Evolutionary conservation across 257 asterid genomes (phyloP).

Genomic region (Jacaranda mimosifolia): DNA sequence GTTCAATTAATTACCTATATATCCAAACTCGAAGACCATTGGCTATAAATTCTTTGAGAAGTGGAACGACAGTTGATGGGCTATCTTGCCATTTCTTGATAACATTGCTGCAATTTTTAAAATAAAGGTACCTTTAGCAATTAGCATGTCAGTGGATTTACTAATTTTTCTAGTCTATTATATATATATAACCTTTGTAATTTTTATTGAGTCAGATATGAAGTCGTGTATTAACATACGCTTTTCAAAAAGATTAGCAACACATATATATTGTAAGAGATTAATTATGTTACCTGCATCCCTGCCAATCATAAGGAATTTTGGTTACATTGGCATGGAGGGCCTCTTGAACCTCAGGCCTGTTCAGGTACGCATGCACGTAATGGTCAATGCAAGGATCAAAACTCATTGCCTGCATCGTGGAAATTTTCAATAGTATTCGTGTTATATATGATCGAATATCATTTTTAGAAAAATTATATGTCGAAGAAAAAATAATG

Average conservation of each 20-base stretch:
- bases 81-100: constrained; percentile 64
- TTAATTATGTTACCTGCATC: constrained; percentile 61
- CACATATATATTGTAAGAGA: no score
- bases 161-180: no score
- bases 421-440: not conserved
- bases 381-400: constrained; percentile 82
- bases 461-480: no score
- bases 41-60: constrained; percentile 59
- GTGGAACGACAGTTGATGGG: constrained; percentile 64
- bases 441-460: not conserved
- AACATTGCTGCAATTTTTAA: constrained; percentile 53
- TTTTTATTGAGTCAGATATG: no score
- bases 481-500: no score
- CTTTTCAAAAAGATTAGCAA: no score
- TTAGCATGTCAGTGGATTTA: not conserved
- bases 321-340: constrained; percentile 88
- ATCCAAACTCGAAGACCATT: constrained; percentile 78
- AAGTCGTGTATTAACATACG: no score
- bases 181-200: no score
- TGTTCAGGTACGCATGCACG: constrained; percentile 68
- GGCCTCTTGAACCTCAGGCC: constrained; percentile 78
- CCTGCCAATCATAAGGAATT: constrained; percentile 61
- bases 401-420: constrained; percentile 43
- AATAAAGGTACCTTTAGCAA: not conserved
- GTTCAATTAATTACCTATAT: constrained; percentile 55